Evolutionary conservation across 2,329 filamentous ascomycete genomes (phyloP).

Genomic region (Lasiodiplodia sp.): DNA sequence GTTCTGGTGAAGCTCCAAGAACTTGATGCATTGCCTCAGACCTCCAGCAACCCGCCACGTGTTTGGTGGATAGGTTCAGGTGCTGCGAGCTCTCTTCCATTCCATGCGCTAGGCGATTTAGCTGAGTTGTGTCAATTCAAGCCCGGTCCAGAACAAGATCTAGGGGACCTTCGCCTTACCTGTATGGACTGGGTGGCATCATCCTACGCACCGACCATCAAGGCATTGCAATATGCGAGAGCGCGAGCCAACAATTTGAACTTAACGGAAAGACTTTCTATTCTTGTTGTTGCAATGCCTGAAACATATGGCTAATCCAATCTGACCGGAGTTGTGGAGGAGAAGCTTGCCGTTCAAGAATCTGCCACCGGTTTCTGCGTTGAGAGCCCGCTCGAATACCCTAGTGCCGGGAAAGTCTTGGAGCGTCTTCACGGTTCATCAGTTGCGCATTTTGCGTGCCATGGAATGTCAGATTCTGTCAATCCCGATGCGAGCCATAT

Average conservation of each 20-base stretch:
- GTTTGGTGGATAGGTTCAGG: conserved; percentile 5
- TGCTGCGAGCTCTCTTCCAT: neutral
- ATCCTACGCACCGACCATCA: neutral
- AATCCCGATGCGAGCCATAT: neutral
- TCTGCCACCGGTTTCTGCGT: neutral
- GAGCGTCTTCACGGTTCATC: neutral
- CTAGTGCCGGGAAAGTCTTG: too few relatives aligned
- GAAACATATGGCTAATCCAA: neutral
- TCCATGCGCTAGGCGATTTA: neutral
- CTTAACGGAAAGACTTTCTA: neutral
- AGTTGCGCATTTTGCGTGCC: neutral
- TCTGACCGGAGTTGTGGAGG: neutral
- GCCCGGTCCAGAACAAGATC: too few relatives aligned
- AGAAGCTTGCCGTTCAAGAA: neutral
- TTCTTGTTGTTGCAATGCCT: neutral
- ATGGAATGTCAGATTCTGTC: neutral
- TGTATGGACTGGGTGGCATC: neutral
- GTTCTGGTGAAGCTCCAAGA: neutral
- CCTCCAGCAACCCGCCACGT: neutral
- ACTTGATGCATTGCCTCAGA: neutral
- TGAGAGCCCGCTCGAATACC: too few relatives aligned
- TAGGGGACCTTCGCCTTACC: too few relatives aligned
- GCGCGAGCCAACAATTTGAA: too few relatives aligned
- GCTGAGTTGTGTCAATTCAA: neutral
- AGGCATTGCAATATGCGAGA: neutral